Evolutionary conservation across 371 early-diverging fungal species (phyloP).

Genomic region (Choanephora cucurbitarum): DNA sequence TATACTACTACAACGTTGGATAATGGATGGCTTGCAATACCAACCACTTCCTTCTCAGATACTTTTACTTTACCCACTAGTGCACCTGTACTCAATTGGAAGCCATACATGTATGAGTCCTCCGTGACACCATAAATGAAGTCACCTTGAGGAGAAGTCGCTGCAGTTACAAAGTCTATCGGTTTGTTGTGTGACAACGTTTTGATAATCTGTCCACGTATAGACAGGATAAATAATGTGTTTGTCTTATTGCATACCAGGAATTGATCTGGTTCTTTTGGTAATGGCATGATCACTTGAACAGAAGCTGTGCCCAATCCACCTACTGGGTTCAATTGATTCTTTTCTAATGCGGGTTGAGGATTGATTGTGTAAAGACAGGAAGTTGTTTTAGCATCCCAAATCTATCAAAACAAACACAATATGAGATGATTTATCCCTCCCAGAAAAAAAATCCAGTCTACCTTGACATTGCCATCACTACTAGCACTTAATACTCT

Average conservation of each 20-base stretch:
- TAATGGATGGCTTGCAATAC: slow-evolving; percentile 72
- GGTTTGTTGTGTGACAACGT: slow-evolving; percentile 36
- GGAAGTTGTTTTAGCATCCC: slow-evolving; percentile 59
- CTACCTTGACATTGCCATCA: slow-evolving; percentile 87
- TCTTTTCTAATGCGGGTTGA: slow-evolving; percentile 24
- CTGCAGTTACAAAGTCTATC: slow-evolving; percentile 65
- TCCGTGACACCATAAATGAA: slow-evolving; percentile 74
- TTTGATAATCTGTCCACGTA: slow-evolving; percentile 57
- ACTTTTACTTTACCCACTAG: slow-evolving; percentile 32
- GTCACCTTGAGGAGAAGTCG: slow-evolving; percentile 75
- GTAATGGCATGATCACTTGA: slow-evolving; percentile 39
- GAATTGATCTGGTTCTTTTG: slow-evolving; percentile 60
- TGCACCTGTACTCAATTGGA: slow-evolving; percentile 57
- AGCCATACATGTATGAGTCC: slow-evolving; percentile 59
- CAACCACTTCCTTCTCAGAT: slow-evolving; percentile 68
- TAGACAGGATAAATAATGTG: slow-evolving; percentile 59
- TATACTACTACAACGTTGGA: slow-evolving; percentile 72
- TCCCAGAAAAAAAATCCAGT: neutral
- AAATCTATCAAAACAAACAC: too few relatives aligned
- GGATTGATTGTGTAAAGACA: slow-evolving; percentile 33
- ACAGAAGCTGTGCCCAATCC: slow-evolving; percentile 33
- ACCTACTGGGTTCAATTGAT: slow-evolving; percentile 26
- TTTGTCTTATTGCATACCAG: slow-evolving; percentile 76
- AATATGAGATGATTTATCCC: neutral
- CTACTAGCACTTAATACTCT: slow-evolving; percentile 77